Evolutionary conservation across 345 rosid genomes (phyloP), one percentile per base, ranked within the genome.

Genomic region (Boechera stricta): DNA sequence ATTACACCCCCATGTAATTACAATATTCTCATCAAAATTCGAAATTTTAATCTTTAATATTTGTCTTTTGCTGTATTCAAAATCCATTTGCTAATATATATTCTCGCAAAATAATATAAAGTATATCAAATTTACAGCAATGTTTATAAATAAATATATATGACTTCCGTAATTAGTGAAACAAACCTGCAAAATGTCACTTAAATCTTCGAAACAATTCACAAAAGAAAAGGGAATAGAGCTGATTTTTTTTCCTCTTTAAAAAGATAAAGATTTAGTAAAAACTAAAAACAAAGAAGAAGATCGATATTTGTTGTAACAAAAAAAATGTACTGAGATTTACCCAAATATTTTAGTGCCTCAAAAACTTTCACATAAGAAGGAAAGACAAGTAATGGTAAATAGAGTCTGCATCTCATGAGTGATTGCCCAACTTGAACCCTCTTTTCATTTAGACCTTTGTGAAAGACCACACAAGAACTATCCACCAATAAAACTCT

Each of bases 351-450:
- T 64, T 74, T 80, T 24, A 80, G 73, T 48, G 72, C 71, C 76
- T 58, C 18, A 64, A 69, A 73, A 68, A 55, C 80, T 73, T 79
- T 74, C 82, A 75, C 79, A 80, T 16, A 72, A 75, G 74, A 79
- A 74, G 79, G 36, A 55, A 72, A 74, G 78, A 73, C 75, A 79
- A 73, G 78, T 73, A 79, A 74, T 79, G 66, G 82, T 62, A 53
- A 79, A 75, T 79, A 79, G 79, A 79, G 62, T 79, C 75, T 74
- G 79, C 36, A 35, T 68, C 82, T 67, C 82, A 79, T 79, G 82
- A 73, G 78, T 79, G 71, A 67, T 68, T 79, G 70, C 74, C 69
- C 69, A 78, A 78, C 74, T 78, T 72, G 74, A 78, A 60, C 78
- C 49, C 70, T 78, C 77, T 66, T 78, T 72, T 72, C 73, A 71